These are phyloP conservation scores for Calocera viscosa DNA, from an alignment of 768 basidiomycete species.

Conservation along the genomic window DNA sequence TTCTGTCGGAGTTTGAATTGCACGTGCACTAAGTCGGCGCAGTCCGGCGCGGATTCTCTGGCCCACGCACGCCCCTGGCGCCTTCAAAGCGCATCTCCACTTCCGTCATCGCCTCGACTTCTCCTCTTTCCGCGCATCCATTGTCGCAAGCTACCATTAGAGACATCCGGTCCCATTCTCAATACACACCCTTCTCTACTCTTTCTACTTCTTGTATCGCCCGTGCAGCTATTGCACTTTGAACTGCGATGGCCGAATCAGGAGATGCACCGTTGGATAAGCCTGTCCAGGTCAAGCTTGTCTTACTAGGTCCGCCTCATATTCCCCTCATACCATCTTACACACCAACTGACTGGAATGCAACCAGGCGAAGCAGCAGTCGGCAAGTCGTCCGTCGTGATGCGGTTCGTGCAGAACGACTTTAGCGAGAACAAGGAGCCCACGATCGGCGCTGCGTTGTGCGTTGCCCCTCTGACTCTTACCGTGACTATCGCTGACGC, in stretches of 20 bases:
- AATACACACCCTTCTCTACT: not conserved
- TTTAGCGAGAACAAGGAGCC: slow-evolving; percentile 99
- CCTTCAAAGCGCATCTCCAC: not conserved
- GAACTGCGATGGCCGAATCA: not conserved
- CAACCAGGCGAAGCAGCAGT: slow-evolving; percentile 88
- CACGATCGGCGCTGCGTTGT: slow-evolving; percentile 89
- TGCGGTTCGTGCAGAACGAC: slow-evolving; percentile 93
- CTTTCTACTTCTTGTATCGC: not conserved
- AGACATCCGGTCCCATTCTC: not conserved
- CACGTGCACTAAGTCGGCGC: not conserved
- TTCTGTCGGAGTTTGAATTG: not conserved
- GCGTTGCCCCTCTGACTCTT: not conserved
- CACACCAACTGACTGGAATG: slow-evolving; percentile 8
- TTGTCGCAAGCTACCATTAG: not conserved
- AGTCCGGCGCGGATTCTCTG: not conserved
- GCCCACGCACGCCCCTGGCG: not conserved
- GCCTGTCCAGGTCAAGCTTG: slow-evolving; percentile 95
- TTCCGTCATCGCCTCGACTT: not conserved
- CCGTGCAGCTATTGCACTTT: not conserved
- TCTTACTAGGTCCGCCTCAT: slow-evolving; percentile 64
- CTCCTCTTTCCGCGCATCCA: not conserved
- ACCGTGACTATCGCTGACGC: slow-evolving; percentile 16
- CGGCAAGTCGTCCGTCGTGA: slow-evolving; percentile 95
- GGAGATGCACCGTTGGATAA: slow-evolving; percentile 39
- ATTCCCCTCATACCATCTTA: not conserved